These are phyloP conservation scores for Oryza rufipogon DNA, from an alignment of 176 grass and related monocot genomes.

Conservation along the genomic window DNA sequence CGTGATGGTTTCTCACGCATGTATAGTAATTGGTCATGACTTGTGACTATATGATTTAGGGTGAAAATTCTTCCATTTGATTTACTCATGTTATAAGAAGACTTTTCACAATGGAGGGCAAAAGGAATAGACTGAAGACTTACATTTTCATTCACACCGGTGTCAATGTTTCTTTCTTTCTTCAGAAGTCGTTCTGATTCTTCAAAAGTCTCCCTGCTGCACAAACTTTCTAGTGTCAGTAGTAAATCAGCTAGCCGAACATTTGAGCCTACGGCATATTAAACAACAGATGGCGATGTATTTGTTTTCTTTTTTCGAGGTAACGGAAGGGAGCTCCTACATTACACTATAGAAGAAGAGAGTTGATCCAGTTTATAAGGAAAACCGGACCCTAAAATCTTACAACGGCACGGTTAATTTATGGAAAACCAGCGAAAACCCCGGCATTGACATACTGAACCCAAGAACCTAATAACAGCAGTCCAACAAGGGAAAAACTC, in stretches of 20 bases:
- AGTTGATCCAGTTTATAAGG: no score
- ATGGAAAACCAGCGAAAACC: no score
- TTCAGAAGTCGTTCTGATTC: slow-evolving; percentile 22
- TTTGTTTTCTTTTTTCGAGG: not conserved
- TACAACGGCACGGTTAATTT: no score
- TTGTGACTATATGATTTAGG: not conserved
- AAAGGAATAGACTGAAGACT: slow-evolving; percentile 22
- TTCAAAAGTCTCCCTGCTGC: slow-evolving; percentile 32
- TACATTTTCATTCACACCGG: slow-evolving; percentile 46
- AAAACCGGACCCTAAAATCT: no score
- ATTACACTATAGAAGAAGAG: no score
- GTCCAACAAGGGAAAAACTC: no score
- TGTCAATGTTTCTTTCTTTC: slow-evolving; percentile 30
- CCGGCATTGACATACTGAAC: no score
- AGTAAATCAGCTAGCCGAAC: not conserved
- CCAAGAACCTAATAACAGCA: no score
- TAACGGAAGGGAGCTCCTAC: no score
- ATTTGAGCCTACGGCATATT: not conserved
- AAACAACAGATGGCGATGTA: slow-evolving; percentile 6
- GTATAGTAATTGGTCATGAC: slow-evolving; percentile 1
- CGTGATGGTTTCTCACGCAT: not conserved
- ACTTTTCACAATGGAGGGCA: slow-evolving; percentile 8
- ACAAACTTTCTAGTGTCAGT: not conserved
- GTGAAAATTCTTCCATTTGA: not conserved
- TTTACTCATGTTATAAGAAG: slow-evolving; percentile 6